Evolutionary conservation across 306 rosid genomes (phyloP).

Genomic region (Glycyrrhiza uralensis): DNA sequence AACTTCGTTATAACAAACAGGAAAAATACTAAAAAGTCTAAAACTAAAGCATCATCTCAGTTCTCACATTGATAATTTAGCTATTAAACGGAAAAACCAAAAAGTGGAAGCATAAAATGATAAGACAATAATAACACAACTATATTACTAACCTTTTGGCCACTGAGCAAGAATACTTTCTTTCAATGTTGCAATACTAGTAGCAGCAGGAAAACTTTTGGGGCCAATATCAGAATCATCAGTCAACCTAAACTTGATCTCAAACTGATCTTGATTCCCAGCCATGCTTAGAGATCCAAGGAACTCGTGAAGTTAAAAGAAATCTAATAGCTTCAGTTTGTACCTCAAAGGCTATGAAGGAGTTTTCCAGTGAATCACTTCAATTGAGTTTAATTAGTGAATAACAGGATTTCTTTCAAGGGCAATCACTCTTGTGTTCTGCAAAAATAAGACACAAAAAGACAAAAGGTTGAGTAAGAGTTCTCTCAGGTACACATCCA

Average conservation of each 20-base stretch:
- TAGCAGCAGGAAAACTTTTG: slow-evolving; percentile 75
- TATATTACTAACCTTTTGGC: slow-evolving; percentile 99
- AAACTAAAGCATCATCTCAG: not conserved
- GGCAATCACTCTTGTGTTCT: slow-evolving; percentile 23
- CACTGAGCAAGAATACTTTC: slow-evolving; percentile 91
- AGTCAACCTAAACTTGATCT: slow-evolving; percentile 84
- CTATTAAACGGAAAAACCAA: not conserved
- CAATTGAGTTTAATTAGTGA: slow-evolving; percentile 32
- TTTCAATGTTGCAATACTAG: slow-evolving; percentile 78
- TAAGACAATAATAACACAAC: not conserved
- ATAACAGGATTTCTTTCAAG: slow-evolving; percentile 23
- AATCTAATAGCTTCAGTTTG: slow-evolving; percentile 28
- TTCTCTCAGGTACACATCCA: not conserved
- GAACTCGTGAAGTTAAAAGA: slow-evolving; percentile 4
- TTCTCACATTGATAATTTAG: not conserved
- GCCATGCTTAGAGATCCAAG: slow-evolving; percentile 57
- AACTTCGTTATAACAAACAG: not conserved
- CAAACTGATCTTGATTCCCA: slow-evolving; percentile 83
- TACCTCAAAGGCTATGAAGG: slow-evolving; percentile 12
- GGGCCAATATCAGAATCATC: slow-evolving; percentile 99
- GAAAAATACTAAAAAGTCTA: too few species aligned
- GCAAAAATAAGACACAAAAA: slow-evolving; percentile 21
- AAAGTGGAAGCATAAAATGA: not conserved
- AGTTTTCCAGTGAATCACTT: slow-evolving; percentile 17
- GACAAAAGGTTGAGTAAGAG: not conserved